Percentiles rank a stretch among this genome's conserved stretches.
Evolutionary conservation across 176 grass and related monocot species (phyloP).

Genomic region (Phyllostachys edulis): DNA sequence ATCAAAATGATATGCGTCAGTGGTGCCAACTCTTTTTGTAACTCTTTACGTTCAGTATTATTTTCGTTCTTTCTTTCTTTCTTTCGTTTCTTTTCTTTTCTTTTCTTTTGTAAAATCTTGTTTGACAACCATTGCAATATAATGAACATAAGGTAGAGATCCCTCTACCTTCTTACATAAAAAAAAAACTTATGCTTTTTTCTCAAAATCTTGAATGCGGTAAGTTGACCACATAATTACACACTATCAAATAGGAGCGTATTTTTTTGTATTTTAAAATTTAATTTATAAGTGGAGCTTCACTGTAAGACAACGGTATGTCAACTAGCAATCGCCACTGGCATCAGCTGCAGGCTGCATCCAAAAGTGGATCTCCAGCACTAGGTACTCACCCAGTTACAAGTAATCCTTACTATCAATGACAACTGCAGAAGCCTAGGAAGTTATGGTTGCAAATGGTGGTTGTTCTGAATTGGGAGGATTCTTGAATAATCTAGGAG

Average conservation of each 20-base stretch:
- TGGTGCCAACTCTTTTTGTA: too few relatives aligned
- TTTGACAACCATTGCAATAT: too few relatives aligned
- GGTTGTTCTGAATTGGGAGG: not conserved
- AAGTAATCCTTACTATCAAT: not conserved
- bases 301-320: not conserved
- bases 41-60: too few relatives aligned
- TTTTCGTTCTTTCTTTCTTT: too few relatives aligned
- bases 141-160: too few relatives aligned
- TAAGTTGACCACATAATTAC: not conserved
- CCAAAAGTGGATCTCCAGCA: not conserved
- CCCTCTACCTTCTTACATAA: too few relatives aligned
- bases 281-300: not conserved
- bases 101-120: too few relatives aligned
- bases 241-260: conserved; percentile 6
- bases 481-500: not conserved
- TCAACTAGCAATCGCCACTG: not conserved
- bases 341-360: not conserved
- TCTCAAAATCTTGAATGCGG: not conserved
- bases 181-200: not conserved
- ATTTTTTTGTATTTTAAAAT: not conserved
- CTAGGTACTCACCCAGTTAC: not conserved
- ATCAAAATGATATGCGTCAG: too few relatives aligned
- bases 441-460: not conserved
- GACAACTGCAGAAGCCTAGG: not conserved
- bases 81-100: too few relatives aligned